Evolutionary conservation across 352 stramenopile species (phyloP).

Genomic region (Globisporangium megalacanthum): DNA sequence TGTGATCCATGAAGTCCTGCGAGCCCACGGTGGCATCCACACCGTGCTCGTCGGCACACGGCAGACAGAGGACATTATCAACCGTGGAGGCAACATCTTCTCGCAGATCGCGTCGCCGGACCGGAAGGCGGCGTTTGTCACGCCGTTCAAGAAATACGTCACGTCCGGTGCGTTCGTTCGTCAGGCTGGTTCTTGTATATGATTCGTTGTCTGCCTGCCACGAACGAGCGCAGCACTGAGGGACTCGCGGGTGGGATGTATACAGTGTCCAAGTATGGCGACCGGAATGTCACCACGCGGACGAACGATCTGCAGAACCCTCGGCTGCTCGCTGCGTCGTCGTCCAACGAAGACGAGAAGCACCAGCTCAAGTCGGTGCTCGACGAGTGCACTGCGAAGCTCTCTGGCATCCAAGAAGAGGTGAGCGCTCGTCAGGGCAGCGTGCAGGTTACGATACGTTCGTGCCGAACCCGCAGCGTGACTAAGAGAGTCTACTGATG

Average conservation of each 20-base stretch:
- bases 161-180: slow-evolving; percentile 41
- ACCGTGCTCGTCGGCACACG: slow-evolving; percentile 72
- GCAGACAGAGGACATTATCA: slow-evolving; percentile 74
- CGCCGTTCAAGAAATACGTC: slow-evolving; percentile 84
- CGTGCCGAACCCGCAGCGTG: too few species aligned
- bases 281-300: slow-evolving; percentile 78
- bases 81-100: slow-evolving; percentile 64
- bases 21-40: slow-evolving; percentile 63
- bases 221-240: background rate
- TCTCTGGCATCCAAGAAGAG: slow-evolving; percentile 49
- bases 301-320: slow-evolving; percentile 76
- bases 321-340: slow-evolving; percentile 57
- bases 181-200: too few species aligned
- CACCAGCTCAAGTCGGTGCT: slow-evolving; percentile 47
- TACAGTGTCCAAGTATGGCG: slow-evolving; percentile 78
- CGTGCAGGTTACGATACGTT: too few species aligned
- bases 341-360: slow-evolving; percentile 77
- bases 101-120: slow-evolving; percentile 38
- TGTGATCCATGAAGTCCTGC: slow-evolving; percentile 77
- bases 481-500: background rate
- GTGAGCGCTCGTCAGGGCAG: slow-evolving; percentile 13
- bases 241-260: background rate
- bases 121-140: slow-evolving; percentile 72
- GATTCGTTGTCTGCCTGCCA: background rate
- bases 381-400: slow-evolving; percentile 30